A percentile compares a stretch with the other conserved stretches of the same genome.
Conservation (phyloP, 495 filamentous ascomycete species). For the Podospora pseudoanserina region DNA sequence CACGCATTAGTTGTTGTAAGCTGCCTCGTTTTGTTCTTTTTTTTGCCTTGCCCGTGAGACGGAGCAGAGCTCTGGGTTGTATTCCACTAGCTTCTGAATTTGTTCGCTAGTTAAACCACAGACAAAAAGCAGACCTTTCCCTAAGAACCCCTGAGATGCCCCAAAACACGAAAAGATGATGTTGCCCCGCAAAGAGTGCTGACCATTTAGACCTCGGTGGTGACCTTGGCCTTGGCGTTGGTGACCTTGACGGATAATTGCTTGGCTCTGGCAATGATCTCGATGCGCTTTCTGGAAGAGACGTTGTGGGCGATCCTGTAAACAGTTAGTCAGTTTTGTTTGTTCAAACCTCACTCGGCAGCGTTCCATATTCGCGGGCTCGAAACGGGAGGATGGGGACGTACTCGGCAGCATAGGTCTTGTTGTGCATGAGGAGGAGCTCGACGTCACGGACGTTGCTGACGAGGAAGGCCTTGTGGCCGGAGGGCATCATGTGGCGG, state of each 20-base stretch:
- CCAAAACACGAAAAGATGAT: slow-evolving; percentile 33
- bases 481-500: slow-evolving; percentile 95
- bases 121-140: slow-evolving; percentile 34
- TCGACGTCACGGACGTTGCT: slow-evolving; percentile 93
- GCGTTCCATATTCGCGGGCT: background rate
- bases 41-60: slow-evolving; percentile 20
- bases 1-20: background rate
- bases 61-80: slow-evolving; percentile 27
- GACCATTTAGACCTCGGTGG: slow-evolving; percentile 78
- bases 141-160: slow-evolving; percentile 34
- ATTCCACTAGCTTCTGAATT: slow-evolving; percentile 28
- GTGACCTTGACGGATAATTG: slow-evolving; percentile 98
- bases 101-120: slow-evolving; percentile 30
- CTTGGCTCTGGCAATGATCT: slow-evolving; percentile 94
- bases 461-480: slow-evolving; percentile 99
- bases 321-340: slow-evolving; percentile 8
- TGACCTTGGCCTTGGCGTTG: slow-evolving; percentile 97
- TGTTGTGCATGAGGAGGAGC: slow-evolving; percentile 99
- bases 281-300: slow-evolving; percentile 96
- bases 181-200: slow-evolving; percentile 25
- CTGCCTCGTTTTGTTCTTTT: background rate
- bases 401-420: slow-evolving; percentile 96
- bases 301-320: slow-evolving; percentile 91
- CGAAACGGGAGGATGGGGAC: slow-evolving; percentile 32
- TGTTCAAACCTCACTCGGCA: background rate